These are phyloP conservation scores for Boletus rubropictus DNA, from an alignment of 768 basidiomycete species.

Conservation along the genomic window DNA sequence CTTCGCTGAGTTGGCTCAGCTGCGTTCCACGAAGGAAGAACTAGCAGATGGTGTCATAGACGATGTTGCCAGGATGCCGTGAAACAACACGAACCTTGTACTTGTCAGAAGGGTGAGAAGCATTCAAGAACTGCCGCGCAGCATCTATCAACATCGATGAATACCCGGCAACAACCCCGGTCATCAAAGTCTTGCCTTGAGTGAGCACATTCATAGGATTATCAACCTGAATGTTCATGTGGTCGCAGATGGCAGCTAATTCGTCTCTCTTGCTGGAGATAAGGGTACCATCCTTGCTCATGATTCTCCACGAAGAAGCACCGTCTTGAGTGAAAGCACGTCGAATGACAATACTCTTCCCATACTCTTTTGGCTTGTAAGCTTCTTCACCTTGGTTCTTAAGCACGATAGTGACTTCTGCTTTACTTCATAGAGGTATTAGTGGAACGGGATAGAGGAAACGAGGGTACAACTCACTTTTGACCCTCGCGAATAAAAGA, in stretches of 20 bases:
- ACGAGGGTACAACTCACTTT: conserved; percentile 40
- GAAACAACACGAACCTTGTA: conserved; percentile 59
- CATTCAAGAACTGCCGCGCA: conserved; percentile 71
- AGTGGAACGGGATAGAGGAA: not conserved
- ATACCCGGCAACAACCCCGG: not conserved
- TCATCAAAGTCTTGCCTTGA: conserved; percentile 47
- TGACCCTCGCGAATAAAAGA: conserved; percentile 83
- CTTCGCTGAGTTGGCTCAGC: conserved; percentile 77
- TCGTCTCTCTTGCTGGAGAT: conserved; percentile 80
- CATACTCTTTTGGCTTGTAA: conserved; percentile 79
- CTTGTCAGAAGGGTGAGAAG: conserved; percentile 75
- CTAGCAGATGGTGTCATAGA: conserved; percentile 35
- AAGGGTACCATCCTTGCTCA: conserved; percentile 54
- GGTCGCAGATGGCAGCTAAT: conserved; percentile 81
- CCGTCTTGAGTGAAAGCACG: conserved; percentile 78
- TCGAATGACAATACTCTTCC: conserved; percentile 77
- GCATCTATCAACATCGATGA: conserved; percentile 24
- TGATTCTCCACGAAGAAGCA: conserved; percentile 76
- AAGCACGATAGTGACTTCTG: conserved; percentile 75
- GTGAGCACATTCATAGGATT: conserved; percentile 94
- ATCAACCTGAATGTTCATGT: conserved; percentile 96
- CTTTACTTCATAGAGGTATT: conserved; percentile 38
- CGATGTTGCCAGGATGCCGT: not conserved
- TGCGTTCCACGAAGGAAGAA: conserved; percentile 95
- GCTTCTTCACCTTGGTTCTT: conserved; percentile 93